A percentile compares a stretch with the other conserved stretches of the same genome.
Evolutionary conservation across 768 basidiomycete genomes (phyloP).

Genomic region (Amanita pseudoporphyria): DNA sequence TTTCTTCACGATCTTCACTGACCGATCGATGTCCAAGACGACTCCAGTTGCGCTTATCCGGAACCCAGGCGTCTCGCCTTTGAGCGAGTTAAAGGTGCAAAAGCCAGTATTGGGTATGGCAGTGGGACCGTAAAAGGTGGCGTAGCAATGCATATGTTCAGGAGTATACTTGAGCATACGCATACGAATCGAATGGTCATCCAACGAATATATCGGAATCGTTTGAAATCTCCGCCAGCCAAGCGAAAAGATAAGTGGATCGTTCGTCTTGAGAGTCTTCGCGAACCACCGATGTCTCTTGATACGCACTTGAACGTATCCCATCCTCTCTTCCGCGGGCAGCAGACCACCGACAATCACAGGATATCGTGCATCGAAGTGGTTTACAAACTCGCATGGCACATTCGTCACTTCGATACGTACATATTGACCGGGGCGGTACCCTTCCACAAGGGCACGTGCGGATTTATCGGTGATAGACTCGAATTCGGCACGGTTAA

Average conservation of each 20-base stretch:
- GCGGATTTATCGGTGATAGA: slow-evolving; percentile 59
- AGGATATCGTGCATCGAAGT: slow-evolving; percentile 89
- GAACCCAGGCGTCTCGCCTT: slow-evolving; percentile 63
- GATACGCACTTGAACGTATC: slow-evolving; percentile 89
- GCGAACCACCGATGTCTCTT: slow-evolving; percentile 95
- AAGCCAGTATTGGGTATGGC: slow-evolving; percentile 92
- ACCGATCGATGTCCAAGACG: slow-evolving; percentile 86
- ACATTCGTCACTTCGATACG: slow-evolving; percentile 81
- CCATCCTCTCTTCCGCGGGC: slow-evolving; percentile 84
- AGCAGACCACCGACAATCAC: slow-evolving; percentile 89
- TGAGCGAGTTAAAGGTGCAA: slow-evolving; percentile 89
- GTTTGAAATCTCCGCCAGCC: slow-evolving; percentile 98
- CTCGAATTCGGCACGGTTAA: slow-evolving; percentile 83
- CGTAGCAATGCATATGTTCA: slow-evolving; percentile 99
- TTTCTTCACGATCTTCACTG: slow-evolving; percentile 96
- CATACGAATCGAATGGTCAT: slow-evolving; percentile 97
- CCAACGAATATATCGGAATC: slow-evolving; percentile 90
- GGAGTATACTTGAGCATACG: slow-evolving; percentile 99
- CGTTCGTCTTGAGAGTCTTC: slow-evolving; percentile 90
- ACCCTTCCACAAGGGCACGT: slow-evolving; percentile 82
- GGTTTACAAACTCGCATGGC: slow-evolving; percentile 84
- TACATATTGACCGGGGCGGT: slow-evolving; percentile 84
- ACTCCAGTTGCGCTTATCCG: slow-evolving; percentile 90
- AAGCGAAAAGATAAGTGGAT: slow-evolving; percentile 92
- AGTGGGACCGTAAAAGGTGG: slow-evolving; percentile 94